phyloP scores from a whole-genome alignment of 1,284 basidiomycete genomes.

The Ustilago shanxiensis region DNA sequence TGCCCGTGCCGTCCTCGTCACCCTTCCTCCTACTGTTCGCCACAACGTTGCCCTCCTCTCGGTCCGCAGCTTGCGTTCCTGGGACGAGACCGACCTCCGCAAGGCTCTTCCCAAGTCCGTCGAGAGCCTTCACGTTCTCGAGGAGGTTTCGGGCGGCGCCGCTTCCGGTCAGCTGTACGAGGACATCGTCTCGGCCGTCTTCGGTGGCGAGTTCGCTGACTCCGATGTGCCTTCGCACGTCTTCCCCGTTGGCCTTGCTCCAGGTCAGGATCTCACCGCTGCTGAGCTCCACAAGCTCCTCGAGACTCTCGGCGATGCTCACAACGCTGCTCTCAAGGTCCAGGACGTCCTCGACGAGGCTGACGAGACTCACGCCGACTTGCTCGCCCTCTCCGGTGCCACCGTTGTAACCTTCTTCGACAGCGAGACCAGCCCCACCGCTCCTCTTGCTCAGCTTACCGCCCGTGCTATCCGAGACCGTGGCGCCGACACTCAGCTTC shows the following conservation, averaged over 20 bases:
- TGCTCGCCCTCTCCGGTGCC: constrained; percentile 55
- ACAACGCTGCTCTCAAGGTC: constrained; percentile 43
- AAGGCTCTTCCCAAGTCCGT: constrained; percentile 59
- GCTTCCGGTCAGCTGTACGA: constrained; percentile 60
- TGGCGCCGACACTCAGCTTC: constrained; percentile 48
- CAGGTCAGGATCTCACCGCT: constrained; percentile 53
- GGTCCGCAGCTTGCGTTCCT: constrained; percentile 60
- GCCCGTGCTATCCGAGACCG: constrained; percentile 60
- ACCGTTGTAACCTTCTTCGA: constrained; percentile 66
- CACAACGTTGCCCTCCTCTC: constrained; percentile 62
- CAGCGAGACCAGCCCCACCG: constrained; percentile 60
- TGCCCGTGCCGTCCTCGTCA: constrained; percentile 61
- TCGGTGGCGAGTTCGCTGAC: constrained; percentile 48
- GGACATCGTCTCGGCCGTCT: constrained; percentile 56
- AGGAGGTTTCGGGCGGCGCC: constrained; percentile 57
- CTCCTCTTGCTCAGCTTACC: constrained; percentile 54
- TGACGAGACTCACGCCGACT: constrained; percentile 46
- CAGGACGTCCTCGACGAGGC: constrained; percentile 47
- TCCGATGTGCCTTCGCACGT: constrained; percentile 40
- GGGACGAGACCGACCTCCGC: constrained; percentile 62
- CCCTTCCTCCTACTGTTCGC: constrained; percentile 48
- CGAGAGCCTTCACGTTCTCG: constrained; percentile 63
- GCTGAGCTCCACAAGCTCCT: constrained; percentile 59
- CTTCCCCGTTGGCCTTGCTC: constrained; percentile 53
- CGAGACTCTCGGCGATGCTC: constrained; percentile 35